Percentiles rank a stretch among this genome's conserved stretches.
Conservation (phyloP, 2,329 filamentous ascomycete species). For the Fusarium sp. region DNA sequence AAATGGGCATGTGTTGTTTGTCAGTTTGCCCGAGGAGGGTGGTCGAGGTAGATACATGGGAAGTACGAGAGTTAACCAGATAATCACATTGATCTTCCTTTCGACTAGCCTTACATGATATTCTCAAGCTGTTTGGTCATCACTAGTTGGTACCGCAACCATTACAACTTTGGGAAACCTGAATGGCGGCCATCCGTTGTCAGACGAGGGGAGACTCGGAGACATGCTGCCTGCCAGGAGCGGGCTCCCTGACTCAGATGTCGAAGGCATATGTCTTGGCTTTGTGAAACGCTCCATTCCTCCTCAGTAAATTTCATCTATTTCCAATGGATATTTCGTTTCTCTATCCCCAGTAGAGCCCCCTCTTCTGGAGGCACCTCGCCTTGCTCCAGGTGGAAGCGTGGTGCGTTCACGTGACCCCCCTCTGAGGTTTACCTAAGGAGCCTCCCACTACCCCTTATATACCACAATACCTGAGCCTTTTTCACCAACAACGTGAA, state of each 20-base stretch:
- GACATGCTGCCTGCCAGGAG: not conserved
- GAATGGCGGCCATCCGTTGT: not conserved
- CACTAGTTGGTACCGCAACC: not conserved
- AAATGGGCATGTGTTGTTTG: not conserved
- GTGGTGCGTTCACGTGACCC: not conserved
- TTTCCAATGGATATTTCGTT: not conserved
- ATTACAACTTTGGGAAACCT: not conserved
- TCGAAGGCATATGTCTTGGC: not conserved
- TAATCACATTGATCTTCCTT: not conserved
- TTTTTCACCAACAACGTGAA: not conserved
- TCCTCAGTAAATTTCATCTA: not conserved
- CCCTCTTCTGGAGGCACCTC: not conserved
- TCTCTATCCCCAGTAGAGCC: not conserved
- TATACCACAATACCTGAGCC: not conserved
- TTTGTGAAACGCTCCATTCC: not conserved
- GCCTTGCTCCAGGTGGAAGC: not conserved
- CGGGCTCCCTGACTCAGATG: not conserved
- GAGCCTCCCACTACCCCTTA: not conserved
- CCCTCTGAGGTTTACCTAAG: not conserved
- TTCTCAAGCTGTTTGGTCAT: not conserved
- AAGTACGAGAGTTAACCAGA: not conserved
- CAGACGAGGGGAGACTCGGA: not conserved
- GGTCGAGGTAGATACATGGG: not conserved
- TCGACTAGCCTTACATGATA: not conserved
- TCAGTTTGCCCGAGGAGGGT: not conserved